These are phyloP conservation scores for Dothidotthia symphoricarpi DNA, from an alignment of 2,329 filamentous ascomycete species.

Conservation along the genomic window DNA sequence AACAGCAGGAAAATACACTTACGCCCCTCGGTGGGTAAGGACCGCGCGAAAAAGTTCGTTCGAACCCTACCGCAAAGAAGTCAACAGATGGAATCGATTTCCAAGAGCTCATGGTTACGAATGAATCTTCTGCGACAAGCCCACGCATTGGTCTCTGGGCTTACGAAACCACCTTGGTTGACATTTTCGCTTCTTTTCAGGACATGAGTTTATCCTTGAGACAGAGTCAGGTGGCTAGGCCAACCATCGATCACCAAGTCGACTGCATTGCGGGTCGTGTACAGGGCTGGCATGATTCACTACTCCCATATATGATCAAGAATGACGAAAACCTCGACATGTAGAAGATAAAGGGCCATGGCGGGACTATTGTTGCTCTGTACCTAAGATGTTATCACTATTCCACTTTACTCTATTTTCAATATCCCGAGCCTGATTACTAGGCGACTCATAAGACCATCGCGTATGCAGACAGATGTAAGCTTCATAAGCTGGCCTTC, in stretches of 20 bases:
- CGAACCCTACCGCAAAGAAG: slow-evolving; percentile 5
- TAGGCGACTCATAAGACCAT: slow-evolving; percentile 11
- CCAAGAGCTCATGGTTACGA: slow-evolving; percentile 29
- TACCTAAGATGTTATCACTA: slow-evolving; percentile 52
- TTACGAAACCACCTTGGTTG: slow-evolving; percentile 43
- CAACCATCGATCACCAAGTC: slow-evolving; percentile 2
- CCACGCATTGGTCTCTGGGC: slow-evolving; percentile 37
- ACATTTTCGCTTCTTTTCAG: slow-evolving; percentile 45
- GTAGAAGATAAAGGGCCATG: slow-evolving; percentile 43
- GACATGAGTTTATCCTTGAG: slow-evolving; percentile 40
- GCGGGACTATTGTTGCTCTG: slow-evolving; percentile 47
- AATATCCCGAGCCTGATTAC: slow-evolving; percentile 43
- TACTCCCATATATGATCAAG: slow-evolving; percentile 2
- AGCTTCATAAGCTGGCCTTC: slow-evolving; percentile 39
- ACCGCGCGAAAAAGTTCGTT: slow-evolving; percentile 30
- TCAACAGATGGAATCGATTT: slow-evolving; percentile 43
- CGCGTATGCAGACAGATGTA: slow-evolving; percentile 19
- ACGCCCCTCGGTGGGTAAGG: slow-evolving; percentile 7
- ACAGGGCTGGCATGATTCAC: slow-evolving; percentile 1
- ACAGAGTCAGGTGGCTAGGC: slow-evolving; percentile 6
- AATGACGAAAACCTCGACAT: slow-evolving; percentile 38
- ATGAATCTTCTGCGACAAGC: background rate
- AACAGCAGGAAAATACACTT: slow-evolving; percentile 22
- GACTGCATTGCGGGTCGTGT: slow-evolving; percentile 1
- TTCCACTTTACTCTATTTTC: slow-evolving; percentile 50